Base-by-base conservation (phyloP, 164 flowering plant species). In the Saururus chinensis region DNA sequence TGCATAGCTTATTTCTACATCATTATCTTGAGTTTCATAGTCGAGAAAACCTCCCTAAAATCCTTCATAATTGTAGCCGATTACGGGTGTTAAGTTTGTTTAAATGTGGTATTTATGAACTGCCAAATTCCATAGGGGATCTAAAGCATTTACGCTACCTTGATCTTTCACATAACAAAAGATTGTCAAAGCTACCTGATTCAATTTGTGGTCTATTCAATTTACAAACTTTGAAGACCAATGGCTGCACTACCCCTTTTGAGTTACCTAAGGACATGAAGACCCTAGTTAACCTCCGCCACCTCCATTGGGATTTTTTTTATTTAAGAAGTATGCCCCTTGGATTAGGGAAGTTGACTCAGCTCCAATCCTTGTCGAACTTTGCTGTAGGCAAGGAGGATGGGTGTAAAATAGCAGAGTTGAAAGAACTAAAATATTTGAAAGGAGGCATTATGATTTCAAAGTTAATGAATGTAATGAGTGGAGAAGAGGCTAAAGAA, bases 391-490 rank as follows among this genome's bases (percentile, higher is more conserved):
- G 76, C 13, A 57, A 49, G 40, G 48, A 20, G 19, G 22, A 13
- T 40, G 73, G 73, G 6, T 51, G 68, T 19, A 56, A 67, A 8
- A 37, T 82, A 6, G 42, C 41, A 22, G 77, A 73, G 40, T 49
- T 80, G 59, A 58, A 60, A 57, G 45, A 56, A 35, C 52, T 80
- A 21, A 4, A 4, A 24, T 35, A 57, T 48, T 66, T 82, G 42
- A 59, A n/a, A 19, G 83, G 80, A 12, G n/a, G 30, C 3, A 67
- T 80, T 9, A 19, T 53, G 65, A 68, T 82, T 53, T 49, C 68
- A 40, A 65, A 64, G 17, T 64, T 82, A 45, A 77, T 80, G 30
- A 72, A 76, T 63, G 77, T 78, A 42, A 60, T 1, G 6, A 40
- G 62, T 40, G 53, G 22, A 51, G 26, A 21, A 22, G 76, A 74